Conservation (phyloP, 73 alveolate genomes). For the Strombidium stylifer region DNA sequence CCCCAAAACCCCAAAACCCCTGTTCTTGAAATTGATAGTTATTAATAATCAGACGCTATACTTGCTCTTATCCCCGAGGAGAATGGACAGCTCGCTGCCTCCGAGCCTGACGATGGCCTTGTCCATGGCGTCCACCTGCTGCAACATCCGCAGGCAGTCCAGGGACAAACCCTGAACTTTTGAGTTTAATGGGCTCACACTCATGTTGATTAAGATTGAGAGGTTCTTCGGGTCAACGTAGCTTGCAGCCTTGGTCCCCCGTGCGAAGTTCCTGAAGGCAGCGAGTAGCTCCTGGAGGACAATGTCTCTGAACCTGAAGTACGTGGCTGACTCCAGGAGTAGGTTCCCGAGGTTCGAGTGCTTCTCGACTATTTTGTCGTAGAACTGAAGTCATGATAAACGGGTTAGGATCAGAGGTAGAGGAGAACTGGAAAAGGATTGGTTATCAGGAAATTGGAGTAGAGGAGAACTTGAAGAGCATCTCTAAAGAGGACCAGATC, state of each 20-base stretch:
- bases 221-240: no score
- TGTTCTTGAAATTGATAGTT: no score
- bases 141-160: neutral
- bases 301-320: constrained; percentile 26
- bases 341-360: constrained; percentile 26
- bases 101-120: neutral
- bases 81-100: neutral
- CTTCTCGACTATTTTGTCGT: constrained; percentile 4
- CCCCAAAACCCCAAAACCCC: no score
- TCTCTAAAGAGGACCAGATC: neutral
- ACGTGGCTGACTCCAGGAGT: constrained; percentile 1
- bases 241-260: constrained; percentile 11
- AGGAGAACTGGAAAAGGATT: neutral
- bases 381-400: no score
- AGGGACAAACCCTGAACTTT: neutral
- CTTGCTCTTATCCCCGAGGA: neutral
- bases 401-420: neutral
- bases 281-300: constrained; percentile 23
- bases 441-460: neutral
- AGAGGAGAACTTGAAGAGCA: neutral
- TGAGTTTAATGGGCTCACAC: neutral
- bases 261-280: constrained; percentile 37
- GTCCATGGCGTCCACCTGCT: neutral
- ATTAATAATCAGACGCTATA: neutral
- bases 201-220: neutral